Conservation (phyloP, 345 rosid genomes). For the Brassica carinata region DNA sequence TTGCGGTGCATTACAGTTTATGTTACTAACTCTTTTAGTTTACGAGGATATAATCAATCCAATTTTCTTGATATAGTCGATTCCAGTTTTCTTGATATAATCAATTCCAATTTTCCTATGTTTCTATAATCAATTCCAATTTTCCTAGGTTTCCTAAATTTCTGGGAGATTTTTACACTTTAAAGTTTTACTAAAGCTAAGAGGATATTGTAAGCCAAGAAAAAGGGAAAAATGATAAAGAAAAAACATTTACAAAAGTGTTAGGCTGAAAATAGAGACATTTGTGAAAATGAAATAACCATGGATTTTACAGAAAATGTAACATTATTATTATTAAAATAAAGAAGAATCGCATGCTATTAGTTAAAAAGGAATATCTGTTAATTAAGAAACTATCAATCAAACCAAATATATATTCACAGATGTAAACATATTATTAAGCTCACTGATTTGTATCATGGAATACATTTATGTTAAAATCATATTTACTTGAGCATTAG, state of each 20-base stretch:
- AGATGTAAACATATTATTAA: background rate
- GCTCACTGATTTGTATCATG: background rate
- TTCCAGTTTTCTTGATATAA: no score
- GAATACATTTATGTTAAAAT: background rate
- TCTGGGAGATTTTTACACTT: background rate
- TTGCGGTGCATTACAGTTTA: background rate
- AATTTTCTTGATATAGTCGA: no score
- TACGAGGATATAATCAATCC: background rate
- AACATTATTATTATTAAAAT: background rate
- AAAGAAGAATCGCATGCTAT: background rate
- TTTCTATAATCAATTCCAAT: no score
- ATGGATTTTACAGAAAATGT: background rate
- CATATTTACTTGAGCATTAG: background rate
- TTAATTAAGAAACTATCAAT: background rate
- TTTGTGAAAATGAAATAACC: slow-evolving; percentile 5
- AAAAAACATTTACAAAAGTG: slow-evolving; percentile 5
- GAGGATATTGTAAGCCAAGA: slow-evolving; percentile 3
- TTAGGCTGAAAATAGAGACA: slow-evolving; percentile 28
- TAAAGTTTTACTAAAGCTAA: slow-evolving; percentile 8
- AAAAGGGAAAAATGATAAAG: slow-evolving; percentile 4
- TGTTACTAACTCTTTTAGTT: background rate
- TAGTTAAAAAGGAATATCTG: background rate
- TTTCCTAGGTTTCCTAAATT: no score
- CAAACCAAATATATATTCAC: background rate
- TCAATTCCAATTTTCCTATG: no score